Percentiles rank a stretch among this genome's conserved stretches.
Conservation (phyloP, 352 stramenopile species). For the Phytopythium mirpurense region DNA sequence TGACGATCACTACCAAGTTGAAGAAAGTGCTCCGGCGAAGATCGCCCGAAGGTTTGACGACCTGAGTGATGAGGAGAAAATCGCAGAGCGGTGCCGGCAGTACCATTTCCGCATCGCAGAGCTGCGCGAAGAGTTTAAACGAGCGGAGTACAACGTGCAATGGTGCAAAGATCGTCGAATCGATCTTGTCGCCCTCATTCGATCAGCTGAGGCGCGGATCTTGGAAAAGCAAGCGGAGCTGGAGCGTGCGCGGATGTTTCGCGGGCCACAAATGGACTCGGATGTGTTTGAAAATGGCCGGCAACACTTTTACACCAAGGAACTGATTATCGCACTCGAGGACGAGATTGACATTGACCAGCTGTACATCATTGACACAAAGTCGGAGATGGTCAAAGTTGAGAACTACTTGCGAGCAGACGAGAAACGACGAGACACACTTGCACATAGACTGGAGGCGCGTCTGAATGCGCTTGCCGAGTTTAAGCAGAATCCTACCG, state of each 20-base stretch:
- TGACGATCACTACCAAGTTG: neutral
- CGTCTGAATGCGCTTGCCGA: slow-evolving; percentile 31
- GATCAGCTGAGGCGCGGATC: slow-evolving; percentile 54
- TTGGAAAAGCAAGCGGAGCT: slow-evolving; percentile 78
- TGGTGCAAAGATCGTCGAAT: slow-evolving; percentile 68
- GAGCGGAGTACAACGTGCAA: slow-evolving; percentile 67
- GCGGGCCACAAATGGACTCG: slow-evolving; percentile 71
- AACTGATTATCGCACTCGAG: slow-evolving; percentile 62
- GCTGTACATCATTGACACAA: slow-evolving; percentile 79
- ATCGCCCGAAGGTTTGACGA: slow-evolving; percentile 36
- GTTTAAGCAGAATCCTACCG: slow-evolving; percentile 41
- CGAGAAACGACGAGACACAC: slow-evolving; percentile 23
- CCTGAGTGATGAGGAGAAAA: slow-evolving; percentile 41
- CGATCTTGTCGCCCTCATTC: slow-evolving; percentile 68
- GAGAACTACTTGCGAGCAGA: slow-evolving; percentile 73
- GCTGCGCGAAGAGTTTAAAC: slow-evolving; percentile 44
- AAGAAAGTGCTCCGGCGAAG: slow-evolving; percentile 7
- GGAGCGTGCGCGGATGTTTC: slow-evolving; percentile 63
- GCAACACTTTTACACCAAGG: slow-evolving; percentile 74
- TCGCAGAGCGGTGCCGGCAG: slow-evolving; percentile 49
- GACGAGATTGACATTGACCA: slow-evolving; percentile 84
- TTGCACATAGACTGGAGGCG: slow-evolving; percentile 31
- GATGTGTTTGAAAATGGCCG: slow-evolving; percentile 66
- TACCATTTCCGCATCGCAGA: slow-evolving; percentile 76
- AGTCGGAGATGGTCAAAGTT: slow-evolving; percentile 59